These are phyloP conservation scores for Tolypocladium amazonense DNA, from an alignment of 2,329 filamentous ascomycete species.

Conservation along the genomic window DNA sequence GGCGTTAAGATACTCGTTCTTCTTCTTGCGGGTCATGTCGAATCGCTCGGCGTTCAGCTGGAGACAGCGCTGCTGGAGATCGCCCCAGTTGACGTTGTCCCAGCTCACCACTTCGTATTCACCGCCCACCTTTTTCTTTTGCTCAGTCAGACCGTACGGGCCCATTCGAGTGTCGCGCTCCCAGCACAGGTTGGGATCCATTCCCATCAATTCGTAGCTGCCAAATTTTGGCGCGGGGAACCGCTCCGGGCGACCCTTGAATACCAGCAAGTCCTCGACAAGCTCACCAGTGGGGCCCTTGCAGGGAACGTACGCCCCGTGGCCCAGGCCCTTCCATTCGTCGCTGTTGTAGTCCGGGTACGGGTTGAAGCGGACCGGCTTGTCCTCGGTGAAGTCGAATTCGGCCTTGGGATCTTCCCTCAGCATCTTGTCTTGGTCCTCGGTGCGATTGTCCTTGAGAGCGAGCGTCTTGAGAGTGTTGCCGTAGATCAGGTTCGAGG, in stretches of 20 bases:
- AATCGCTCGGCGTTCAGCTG: conserved; percentile 57
- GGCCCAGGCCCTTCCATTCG: conserved; percentile 44
- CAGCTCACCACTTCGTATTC: conserved; percentile 38
- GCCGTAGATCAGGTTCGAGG: conserved; percentile 44
- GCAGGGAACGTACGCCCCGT: conserved; percentile 53
- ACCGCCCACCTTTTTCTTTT: conserved; percentile 32
- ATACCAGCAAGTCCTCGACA: conserved; percentile 52
- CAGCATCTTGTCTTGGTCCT: conserved; percentile 19
- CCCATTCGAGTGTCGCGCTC: conserved; percentile 61
- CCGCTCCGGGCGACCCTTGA: conserved; percentile 46
- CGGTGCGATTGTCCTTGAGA: conserved; percentile 24
- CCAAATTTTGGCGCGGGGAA: conserved; percentile 55
- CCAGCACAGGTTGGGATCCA: conserved; percentile 55
- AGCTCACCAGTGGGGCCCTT: conserved; percentile 50
- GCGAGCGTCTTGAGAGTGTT: conserved; percentile 40
- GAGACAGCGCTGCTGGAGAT: conserved; percentile 56
- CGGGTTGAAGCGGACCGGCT: conserved; percentile 53
- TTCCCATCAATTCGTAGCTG: conserved; percentile 46
- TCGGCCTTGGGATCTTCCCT: conserved; percentile 21
- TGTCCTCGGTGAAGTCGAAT: conserved; percentile 30
- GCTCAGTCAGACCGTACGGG: conserved; percentile 47
- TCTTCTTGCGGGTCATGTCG: conserved; percentile 26
- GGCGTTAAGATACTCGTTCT: conserved; percentile 32
- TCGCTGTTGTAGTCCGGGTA: conserved; percentile 60
- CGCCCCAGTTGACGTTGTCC: conserved; percentile 58